These are phyloP conservation scores for Acorus gramineus DNA, from an alignment of 106 monocot species.

Conservation along the genomic window DNA sequence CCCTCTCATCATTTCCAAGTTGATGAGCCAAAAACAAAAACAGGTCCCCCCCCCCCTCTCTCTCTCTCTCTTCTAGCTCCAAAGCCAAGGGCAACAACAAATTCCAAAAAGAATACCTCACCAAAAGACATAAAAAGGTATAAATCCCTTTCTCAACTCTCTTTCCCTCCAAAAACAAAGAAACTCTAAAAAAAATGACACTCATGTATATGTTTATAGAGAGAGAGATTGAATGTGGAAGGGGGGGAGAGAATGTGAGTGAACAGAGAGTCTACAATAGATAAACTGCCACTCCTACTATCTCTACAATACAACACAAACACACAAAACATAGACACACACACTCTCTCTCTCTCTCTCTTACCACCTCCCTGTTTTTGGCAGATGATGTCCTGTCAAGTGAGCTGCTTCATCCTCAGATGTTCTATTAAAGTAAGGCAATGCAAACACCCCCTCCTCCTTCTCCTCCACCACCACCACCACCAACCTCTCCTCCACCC, in stretches of 20 bases:
- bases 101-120: background rate
- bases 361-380: slow-evolving; percentile 26
- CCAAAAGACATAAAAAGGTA: background rate
- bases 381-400: slow-evolving; percentile 59
- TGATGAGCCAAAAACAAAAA: slow-evolving; percentile 10
- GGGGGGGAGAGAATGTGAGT: slow-evolving; percentile 5
- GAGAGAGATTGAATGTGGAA: background rate
- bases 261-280: slow-evolving; percentile 3
- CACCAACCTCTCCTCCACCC: background rate
- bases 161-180: background rate
- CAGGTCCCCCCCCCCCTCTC: slow-evolving; percentile 4
- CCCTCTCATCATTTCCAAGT: slow-evolving; percentile 15
- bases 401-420: slow-evolving; percentile 42
- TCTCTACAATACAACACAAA: background rate
- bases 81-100: background rate
- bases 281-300: background rate
- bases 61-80: background rate
- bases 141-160: slow-evolving; percentile 3
- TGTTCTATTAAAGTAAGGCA: slow-evolving; percentile 56
- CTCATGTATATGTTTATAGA: no score
- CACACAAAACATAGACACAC: no score
- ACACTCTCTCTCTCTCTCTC: no score
- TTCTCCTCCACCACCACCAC: background rate
- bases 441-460: slow-evolving; percentile 11
- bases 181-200: background rate